Evolutionary conservation across 257 asterid genomes (phyloP).

Genomic region (Hygrophila difformis): DNA sequence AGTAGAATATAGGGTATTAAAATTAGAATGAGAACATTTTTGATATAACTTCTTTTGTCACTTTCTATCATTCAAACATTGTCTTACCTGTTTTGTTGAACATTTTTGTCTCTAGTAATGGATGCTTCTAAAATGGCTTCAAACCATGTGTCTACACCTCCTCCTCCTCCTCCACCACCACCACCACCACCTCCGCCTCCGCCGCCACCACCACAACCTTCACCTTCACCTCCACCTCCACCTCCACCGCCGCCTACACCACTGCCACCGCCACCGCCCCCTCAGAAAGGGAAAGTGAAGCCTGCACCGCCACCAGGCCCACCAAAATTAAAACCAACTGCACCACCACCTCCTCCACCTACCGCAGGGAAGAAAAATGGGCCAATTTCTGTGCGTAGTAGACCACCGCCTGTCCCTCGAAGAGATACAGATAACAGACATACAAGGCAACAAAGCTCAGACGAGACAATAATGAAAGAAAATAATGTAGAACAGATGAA

Average conservation of each 20-base stretch:
- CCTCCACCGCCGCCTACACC: too few relatives aligned
- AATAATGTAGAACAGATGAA: slow-evolving; percentile 31
- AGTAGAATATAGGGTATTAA: too few relatives aligned
- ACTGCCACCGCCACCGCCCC: slow-evolving; percentile 16
- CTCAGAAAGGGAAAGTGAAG: neutral
- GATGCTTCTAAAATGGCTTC: slow-evolving; percentile 5
- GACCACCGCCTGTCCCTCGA: slow-evolving; percentile 44
- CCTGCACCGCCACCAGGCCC: slow-evolving; percentile 26
- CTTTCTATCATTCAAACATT: too few relatives aligned
- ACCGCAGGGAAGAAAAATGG: slow-evolving; percentile 11
- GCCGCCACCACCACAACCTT: too few relatives aligned
- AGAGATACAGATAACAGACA: slow-evolving; percentile 17
- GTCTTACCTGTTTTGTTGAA: too few relatives aligned
- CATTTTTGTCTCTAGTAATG: too few relatives aligned
- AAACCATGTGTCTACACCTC: slow-evolving; percentile 1
- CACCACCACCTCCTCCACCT: slow-evolving; percentile 35
- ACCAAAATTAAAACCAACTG: slow-evolving; percentile 16
- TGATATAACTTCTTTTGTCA: too few relatives aligned
- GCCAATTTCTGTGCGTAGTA: slow-evolving; percentile 15
- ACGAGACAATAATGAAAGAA: slow-evolving; percentile 13
- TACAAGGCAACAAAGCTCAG: slow-evolving; percentile 15
- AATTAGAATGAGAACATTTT: too few relatives aligned
- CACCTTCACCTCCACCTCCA: too few relatives aligned
- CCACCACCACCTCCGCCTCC: too few relatives aligned
- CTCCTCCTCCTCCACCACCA: slow-evolving; percentile 11